Evolutionary conservation across 148 eudicot species (phyloP), one percentile per base, ranked within the genome.

Genomic region (Rhododendron simsii): DNA sequence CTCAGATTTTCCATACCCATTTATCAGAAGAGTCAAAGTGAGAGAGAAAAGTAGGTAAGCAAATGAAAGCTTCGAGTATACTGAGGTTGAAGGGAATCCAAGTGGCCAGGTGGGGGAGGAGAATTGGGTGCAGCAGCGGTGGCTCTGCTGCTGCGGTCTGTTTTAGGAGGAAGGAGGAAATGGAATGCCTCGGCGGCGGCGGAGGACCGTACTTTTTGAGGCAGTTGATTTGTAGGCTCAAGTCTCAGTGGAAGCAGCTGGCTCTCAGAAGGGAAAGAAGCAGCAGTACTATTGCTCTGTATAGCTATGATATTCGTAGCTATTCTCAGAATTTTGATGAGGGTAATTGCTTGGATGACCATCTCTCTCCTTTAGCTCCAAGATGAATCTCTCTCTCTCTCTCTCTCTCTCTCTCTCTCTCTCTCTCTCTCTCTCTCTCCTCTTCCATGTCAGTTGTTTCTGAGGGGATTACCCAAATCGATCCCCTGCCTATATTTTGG

Each of bases 321-420:
- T 88, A 88, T 79, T 69, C 65, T 44, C 90, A 83, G 86, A 88
- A 88, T 81, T 88, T 86, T 13, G 90, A 88, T 84, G 83, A 78
- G 37, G 71, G 83, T 53, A 26, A 33, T 15, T 33, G 71, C 71
- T 57, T 81, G 83, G 83, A 81, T 35, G 83, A 81, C 1, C 69
- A 4, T 7, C 11, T 55, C 69, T 55, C 83, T 7, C 83, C 83
- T 28, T 30, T 80, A 53, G 63, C 83, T 80, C 83, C 83, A 14
- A 50, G 14, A 80, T 80, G 63, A 80, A 28, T 23, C 71, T 63
- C 61, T 55, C 61, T 20, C n/a, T 57, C 59, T 16, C 59, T 55
- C 59, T 16, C 21, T 55, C 61, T 55, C 59, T 21, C 26, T 61
- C 26, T 61, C 67, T 59, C 65, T 57, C 21, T 15, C 63, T 57